Percentiles rank a stretch among this genome's conserved stretches.
phyloP scores from a whole-genome alignment of 768 basidiomycete species.

The Boletus pseudo-olivaceus region DNA sequence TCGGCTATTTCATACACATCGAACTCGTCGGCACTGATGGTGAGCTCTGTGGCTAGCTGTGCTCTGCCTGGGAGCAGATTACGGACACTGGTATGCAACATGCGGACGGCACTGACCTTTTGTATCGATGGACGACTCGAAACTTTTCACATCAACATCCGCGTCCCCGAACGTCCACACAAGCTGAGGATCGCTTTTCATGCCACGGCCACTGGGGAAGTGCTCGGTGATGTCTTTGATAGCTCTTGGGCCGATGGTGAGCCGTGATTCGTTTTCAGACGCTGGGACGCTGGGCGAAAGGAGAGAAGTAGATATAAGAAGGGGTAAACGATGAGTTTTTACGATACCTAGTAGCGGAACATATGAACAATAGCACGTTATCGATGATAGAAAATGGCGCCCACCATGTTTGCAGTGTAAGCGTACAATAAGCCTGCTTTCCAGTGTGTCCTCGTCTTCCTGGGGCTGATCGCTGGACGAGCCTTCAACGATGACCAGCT shows the following conservation, averaged over 20 bases:
- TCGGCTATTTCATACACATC: slow-evolving; percentile 67
- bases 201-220: slow-evolving; percentile 62
- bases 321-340: slow-evolving; percentile 73
- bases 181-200: slow-evolving; percentile 71
- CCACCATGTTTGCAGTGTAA: slow-evolving; percentile 82
- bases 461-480: slow-evolving; percentile 34
- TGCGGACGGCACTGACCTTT: slow-evolving; percentile 44
- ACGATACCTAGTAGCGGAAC: slow-evolving; percentile 58
- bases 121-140: slow-evolving; percentile 60
- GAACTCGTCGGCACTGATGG: slow-evolving; percentile 76
- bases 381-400: slow-evolving; percentile 3
- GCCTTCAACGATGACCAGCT: slow-evolving; percentile 63
- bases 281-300: slow-evolving; percentile 68
- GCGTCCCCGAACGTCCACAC: slow-evolving; percentile 73
- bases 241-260: slow-evolving; percentile 70
- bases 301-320: slow-evolving; percentile 55
- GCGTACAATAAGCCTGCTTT: slow-evolving; percentile 68
- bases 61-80: slow-evolving; percentile 43
- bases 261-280: slow-evolving; percentile 51
- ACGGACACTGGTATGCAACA: background rate
- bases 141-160: slow-evolving; percentile 67
- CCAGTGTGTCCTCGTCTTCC: slow-evolving; percentile 52
- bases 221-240: slow-evolving; percentile 80
- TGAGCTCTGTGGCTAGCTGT: slow-evolving; percentile 72
- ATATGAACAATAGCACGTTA: slow-evolving; percentile 9